A percentile compares a stretch with the other conserved stretches of the same genome.
Conservation (phyloP, 768 basidiomycete species). For the Lentinula lateritia region DNA sequence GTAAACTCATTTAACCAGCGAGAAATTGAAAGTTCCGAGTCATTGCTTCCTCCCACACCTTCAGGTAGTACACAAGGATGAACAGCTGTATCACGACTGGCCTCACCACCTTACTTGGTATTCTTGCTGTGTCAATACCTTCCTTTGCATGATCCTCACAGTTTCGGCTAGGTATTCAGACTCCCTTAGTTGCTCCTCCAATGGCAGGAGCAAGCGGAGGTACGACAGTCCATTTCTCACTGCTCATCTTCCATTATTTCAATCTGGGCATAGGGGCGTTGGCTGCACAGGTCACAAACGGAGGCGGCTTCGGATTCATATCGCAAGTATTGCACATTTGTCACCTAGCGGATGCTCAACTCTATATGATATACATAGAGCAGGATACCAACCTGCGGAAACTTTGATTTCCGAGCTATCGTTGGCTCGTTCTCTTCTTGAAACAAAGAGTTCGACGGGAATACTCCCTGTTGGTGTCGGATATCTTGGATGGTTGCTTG, state of each 20-base stretch:
- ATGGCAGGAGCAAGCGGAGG: conserved; percentile 74
- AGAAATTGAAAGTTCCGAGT: neutral
- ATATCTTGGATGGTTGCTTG: conserved; percentile 68
- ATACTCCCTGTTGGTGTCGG: conserved; percentile 67
- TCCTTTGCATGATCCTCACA: neutral
- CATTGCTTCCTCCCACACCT: too few relatives aligned
- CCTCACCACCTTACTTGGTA: neutral
- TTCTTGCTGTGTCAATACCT: neutral
- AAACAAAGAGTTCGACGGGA: conserved; percentile 19
- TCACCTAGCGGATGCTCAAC: neutral
- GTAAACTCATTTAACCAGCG: too few relatives aligned
- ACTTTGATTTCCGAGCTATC: conserved; percentile 45
- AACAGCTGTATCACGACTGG: neutral
- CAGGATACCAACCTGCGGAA: conserved; percentile 44
- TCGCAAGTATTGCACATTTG: conserved; percentile 15
- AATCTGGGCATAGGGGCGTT: conserved; percentile 29
- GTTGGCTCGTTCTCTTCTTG: conserved; percentile 42
- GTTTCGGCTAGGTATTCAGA: conserved; percentile 37
- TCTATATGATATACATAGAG: neutral
- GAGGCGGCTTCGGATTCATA: conserved; percentile 74
- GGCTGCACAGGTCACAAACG: conserved; percentile 57
- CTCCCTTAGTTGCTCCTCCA: conserved; percentile 59
- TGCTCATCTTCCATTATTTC: conserved; percentile 4
- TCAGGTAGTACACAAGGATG: neutral
- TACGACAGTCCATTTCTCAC: conserved; percentile 4